Percentiles rank a stretch among this genome's conserved stretches.
Conservation (phyloP, 768 basidiomycete species). For the Xerocomellus chrysenteron region DNA sequence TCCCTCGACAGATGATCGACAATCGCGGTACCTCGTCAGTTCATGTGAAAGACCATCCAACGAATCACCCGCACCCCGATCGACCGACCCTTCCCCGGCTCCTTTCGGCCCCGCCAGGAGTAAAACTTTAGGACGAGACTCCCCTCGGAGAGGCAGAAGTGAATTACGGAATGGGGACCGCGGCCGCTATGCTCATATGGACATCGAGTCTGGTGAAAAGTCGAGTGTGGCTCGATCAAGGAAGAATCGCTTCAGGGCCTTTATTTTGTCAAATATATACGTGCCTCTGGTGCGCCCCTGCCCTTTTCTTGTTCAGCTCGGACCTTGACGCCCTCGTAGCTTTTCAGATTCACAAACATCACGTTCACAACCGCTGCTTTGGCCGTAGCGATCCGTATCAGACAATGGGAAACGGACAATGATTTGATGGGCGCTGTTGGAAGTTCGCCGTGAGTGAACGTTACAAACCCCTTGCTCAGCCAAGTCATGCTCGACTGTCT, state of each 20-base stretch:
- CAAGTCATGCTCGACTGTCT: background rate
- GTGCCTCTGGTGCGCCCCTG: conserved; percentile 65
- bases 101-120: conserved; percentile 56
- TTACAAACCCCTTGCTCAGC: background rate
- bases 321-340: conserved; percentile 39
- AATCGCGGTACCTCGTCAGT: conserved; percentile 8
- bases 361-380: conserved; percentile 78
- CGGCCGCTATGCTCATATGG: conserved; percentile 19
- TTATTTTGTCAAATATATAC: conserved; percentile 72
- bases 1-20: conserved; percentile 16
- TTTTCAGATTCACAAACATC: conserved; percentile 84
- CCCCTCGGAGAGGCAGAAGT: conserved; percentile 46
- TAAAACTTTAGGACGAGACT: conserved; percentile 64
- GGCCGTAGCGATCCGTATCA: conserved; percentile 75
- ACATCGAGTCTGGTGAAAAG: conserved; percentile 32
- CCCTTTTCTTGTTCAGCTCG: background rate
- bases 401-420: conserved; percentile 50
- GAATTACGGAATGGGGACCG: conserved; percentile 9
- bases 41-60: conserved; percentile 20
- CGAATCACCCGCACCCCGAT: conserved; percentile 24
- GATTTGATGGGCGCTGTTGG: conserved; percentile 70
- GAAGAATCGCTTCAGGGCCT: conserved; percentile 55
- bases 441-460: conserved; percentile 68
- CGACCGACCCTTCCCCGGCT: conserved; percentile 24
- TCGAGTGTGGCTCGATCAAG: conserved; percentile 30